Evolutionary conservation across 331 rosid species (phyloP).

Genomic region (Prunus yedoensis): DNA sequence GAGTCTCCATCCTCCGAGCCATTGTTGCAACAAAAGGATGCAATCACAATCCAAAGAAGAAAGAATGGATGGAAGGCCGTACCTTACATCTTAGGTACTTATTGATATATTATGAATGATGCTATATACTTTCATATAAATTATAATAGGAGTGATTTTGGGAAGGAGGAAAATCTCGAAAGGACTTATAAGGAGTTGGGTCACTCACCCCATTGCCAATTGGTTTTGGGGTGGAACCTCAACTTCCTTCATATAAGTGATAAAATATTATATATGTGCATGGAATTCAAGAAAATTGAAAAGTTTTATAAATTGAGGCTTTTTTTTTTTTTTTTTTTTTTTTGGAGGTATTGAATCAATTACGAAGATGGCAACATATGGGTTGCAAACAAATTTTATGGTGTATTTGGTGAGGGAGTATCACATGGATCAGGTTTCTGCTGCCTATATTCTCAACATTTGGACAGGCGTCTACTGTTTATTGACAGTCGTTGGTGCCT

Average conservation of each 20-base stretch:
- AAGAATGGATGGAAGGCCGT: conserved; percentile 55
- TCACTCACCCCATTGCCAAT: too few relatives aligned
- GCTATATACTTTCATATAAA: too few relatives aligned
- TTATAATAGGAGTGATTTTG: too few relatives aligned
- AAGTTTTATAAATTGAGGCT: not conserved
- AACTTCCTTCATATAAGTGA: not conserved
- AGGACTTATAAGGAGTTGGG: too few relatives aligned
- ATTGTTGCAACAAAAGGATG: not conserved
- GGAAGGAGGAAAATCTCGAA: too few relatives aligned
- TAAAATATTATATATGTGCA: not conserved
- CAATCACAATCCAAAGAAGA: not conserved
- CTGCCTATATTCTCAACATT: conserved; percentile 43
- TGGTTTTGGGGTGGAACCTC: too few relatives aligned
- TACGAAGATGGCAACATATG: conserved; percentile 45
- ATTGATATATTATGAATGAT: too few relatives aligned
- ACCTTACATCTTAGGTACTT: conserved; percentile 40
- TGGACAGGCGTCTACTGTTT: conserved; percentile 34
- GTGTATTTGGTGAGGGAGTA: conserved; percentile 50
- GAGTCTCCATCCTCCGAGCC: not conserved
- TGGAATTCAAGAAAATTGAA: too few relatives aligned
- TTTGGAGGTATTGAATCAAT: conserved; percentile 44
- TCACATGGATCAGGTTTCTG: conserved; percentile 52
- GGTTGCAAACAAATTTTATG: conserved; percentile 44
- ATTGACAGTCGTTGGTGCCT: conserved; percentile 41
- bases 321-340: not conserved